Evolutionary conservation across 192 early-diverging fungal species (phyloP).

Genomic region (Mortierella claussenii): DNA sequence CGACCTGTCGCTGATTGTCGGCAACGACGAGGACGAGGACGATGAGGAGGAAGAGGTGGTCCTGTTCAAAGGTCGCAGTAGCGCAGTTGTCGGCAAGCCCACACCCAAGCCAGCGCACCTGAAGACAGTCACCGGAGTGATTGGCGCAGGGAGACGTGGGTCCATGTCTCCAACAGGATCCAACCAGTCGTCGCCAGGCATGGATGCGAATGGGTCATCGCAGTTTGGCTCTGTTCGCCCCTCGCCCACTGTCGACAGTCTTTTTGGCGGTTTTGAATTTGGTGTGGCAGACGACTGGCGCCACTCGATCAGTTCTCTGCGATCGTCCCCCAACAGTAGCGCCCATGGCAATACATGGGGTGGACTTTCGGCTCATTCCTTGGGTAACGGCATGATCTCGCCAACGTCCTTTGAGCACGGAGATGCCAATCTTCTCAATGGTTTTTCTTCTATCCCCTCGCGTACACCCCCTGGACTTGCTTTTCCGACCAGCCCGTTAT

Average conservation of each 20-base stretch:
- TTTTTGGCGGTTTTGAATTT: slow-evolving; percentile 49
- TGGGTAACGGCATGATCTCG: slow-evolving; percentile 46
- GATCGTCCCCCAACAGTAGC: slow-evolving; percentile 10
- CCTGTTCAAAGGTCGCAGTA: slow-evolving; percentile 54
- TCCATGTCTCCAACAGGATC: slow-evolving; percentile 35
- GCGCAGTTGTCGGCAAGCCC: slow-evolving; percentile 19
- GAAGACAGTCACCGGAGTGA: slow-evolving; percentile 36
- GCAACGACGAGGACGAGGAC: slow-evolving; percentile 43
- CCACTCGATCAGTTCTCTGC: slow-evolving; percentile 37
- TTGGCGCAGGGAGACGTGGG: slow-evolving; percentile 39
- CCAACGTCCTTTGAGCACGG: slow-evolving; percentile 16
- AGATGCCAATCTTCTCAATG: slow-evolving; percentile 4
- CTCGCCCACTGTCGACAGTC: slow-evolving; percentile 40
- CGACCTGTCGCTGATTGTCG: slow-evolving; percentile 46
- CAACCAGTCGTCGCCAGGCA: slow-evolving; percentile 40
- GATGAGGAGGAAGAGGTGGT: slow-evolving; percentile 58
- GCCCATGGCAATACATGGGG: slow-evolving; percentile 31
- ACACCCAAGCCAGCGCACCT: slow-evolving; percentile 43
- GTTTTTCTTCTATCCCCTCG: slow-evolving; percentile 23
- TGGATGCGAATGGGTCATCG: slow-evolving; percentile 22
- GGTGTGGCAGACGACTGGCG: slow-evolving; percentile 48
- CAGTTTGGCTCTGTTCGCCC: slow-evolving; percentile 4
- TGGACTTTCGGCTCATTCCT: slow-evolving; percentile 15
- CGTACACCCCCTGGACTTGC: slow-evolving; percentile 22
- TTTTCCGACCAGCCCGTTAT: slow-evolving; percentile 12